These are phyloP conservation scores for Rhizophora mangle DNA, from an alignment of 345 rosid species.

Conservation along the genomic window DNA sequence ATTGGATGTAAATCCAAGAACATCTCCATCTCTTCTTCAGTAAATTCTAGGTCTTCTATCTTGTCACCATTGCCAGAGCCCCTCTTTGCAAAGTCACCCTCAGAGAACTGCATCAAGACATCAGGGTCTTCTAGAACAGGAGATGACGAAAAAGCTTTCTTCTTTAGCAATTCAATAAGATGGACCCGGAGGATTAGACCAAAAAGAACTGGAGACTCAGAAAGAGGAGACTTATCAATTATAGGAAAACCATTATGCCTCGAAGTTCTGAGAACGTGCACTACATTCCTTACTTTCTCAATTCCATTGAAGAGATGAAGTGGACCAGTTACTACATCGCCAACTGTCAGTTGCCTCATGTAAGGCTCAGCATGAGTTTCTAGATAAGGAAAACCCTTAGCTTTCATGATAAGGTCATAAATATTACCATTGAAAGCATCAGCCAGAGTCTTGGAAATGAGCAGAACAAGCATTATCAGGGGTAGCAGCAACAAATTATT, in stretches of 20 bases:
- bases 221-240: constrained; percentile 55
- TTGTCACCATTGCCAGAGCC: constrained; percentile 60
- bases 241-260: constrained; percentile 85
- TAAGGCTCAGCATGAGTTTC: constrained; percentile 83
- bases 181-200: constrained; percentile 85
- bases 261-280: constrained; percentile 68
- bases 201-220: constrained; percentile 49
- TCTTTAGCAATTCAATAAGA: constrained; percentile 67
- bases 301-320: constrained; percentile 69
- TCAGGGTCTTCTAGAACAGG: constrained; percentile 36
- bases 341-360: constrained; percentile 86
- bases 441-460: constrained; percentile 87
- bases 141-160: constrained; percentile 50
- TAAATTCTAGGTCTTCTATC: constrained; percentile 68
- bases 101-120: constrained; percentile 43
- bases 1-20: constrained; percentile 81
- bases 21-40: constrained; percentile 85
- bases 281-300: constrained; percentile 71
- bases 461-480: constrained; percentile 90
- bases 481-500: constrained; percentile 84
- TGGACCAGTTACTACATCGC: constrained; percentile 81
- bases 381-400: constrained; percentile 87
- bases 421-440: constrained; percentile 84
- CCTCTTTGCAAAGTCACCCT: constrained; percentile 71
- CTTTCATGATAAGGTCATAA: constrained; percentile 83